These are phyloP conservation scores for Citrullus amarus DNA, from an alignment of 306 rosid genomes.

Conservation along the genomic window DNA sequence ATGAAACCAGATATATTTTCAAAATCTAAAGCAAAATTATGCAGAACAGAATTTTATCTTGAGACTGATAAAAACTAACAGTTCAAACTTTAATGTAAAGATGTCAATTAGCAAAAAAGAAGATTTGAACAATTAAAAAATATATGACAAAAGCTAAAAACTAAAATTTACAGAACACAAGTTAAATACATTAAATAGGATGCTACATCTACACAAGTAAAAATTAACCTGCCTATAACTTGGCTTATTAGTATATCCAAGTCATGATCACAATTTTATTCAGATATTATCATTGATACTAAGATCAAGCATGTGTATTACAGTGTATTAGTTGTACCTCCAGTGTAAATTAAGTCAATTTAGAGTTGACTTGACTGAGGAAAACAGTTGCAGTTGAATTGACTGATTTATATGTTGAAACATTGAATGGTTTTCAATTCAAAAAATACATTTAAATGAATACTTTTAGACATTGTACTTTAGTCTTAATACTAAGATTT, in stretches of 20 bases:
- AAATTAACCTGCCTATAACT: not conserved
- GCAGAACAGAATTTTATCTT: not conserved
- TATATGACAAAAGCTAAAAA: not conserved
- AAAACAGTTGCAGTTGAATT: not conserved
- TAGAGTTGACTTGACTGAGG: not conserved
- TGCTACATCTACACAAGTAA: not conserved
- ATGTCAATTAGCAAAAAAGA: not conserved
- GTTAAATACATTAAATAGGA: not conserved
- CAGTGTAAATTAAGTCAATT: not conserved
- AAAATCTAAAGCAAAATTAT: not conserved
- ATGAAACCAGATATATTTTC: not conserved
- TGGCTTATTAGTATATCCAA: not conserved
- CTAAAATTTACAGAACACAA: not conserved
- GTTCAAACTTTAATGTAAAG: too few relatives aligned
- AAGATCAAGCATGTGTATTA: not conserved
- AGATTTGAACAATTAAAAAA: not conserved
- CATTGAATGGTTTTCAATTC: not conserved
- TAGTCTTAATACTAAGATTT: not conserved
- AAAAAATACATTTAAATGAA: not conserved
- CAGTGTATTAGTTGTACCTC: not conserved
- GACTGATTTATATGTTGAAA: not conserved
- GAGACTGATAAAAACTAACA: not conserved
- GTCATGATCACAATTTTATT: not conserved
- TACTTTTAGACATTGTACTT: not conserved
- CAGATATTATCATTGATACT: not conserved